Percentiles rank a stretch among this genome's conserved stretches.
Conservation (phyloP, 2,329 filamentous ascomycete genomes). For the Stemphylium beticola region DNA sequence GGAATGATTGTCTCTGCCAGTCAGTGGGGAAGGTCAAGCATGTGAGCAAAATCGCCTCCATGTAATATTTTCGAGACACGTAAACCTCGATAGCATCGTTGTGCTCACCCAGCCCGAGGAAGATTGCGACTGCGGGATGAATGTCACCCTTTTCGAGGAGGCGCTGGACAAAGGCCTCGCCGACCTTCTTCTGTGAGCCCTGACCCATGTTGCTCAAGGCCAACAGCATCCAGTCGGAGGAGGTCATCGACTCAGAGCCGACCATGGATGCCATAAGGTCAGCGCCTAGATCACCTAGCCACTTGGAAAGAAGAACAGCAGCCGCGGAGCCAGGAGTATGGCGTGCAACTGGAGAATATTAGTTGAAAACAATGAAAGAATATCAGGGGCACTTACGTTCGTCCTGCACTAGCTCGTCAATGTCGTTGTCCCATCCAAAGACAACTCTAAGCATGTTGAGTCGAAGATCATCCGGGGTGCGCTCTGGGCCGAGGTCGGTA, state of each 20-base stretch:
- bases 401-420: slow-evolving; percentile 80
- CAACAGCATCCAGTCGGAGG: slow-evolving; percentile 95
- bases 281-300: slow-evolving; percentile 84
- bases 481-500: slow-evolving; percentile 59
- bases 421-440: slow-evolving; percentile 91
- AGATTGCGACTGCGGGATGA: slow-evolving; percentile 88
- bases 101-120: slow-evolving; percentile 88
- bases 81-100: slow-evolving; percentile 98
- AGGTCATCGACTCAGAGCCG: slow-evolving; percentile 83
- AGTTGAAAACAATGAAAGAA: slow-evolving; percentile 11
- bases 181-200: slow-evolving; percentile 83
- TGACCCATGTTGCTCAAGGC: slow-evolving; percentile 85
- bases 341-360: slow-evolving; percentile 60
- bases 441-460: slow-evolving; percentile 91
- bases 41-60: slow-evolving; percentile 90
- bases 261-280: slow-evolving; percentile 80
- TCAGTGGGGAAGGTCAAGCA: slow-evolving; percentile 82
- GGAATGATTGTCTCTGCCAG: slow-evolving; percentile 87
- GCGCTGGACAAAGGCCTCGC: slow-evolving; percentile 87
- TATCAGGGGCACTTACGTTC: slow-evolving; percentile 62
- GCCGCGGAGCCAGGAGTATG: slow-evolving; percentile 76
- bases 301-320: slow-evolving; percentile 85
- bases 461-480: slow-evolving; percentile 73
- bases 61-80: slow-evolving; percentile 84
- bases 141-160: slow-evolving; percentile 88